Evolutionary conservation across 805 yeast species (phyloP).

Genomic region (Candida quercuum): DNA sequence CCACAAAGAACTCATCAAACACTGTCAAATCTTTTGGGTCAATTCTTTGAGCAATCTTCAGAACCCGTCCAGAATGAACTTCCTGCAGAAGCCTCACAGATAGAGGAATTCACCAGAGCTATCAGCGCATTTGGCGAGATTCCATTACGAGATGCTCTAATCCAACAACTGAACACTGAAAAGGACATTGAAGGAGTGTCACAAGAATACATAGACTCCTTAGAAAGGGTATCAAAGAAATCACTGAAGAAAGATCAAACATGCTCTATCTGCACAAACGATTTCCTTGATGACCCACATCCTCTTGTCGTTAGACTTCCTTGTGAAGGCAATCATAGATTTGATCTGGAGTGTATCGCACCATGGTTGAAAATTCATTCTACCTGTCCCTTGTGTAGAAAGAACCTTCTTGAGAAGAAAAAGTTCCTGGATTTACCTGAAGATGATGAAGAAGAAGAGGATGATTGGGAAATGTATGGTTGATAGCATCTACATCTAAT

Average conservation of each 20-base stretch:
- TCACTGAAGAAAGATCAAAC: conserved; percentile 43
- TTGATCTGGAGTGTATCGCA: conserved; percentile 85
- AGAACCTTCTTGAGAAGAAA: conserved; percentile 54
- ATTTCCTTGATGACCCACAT: conserved; percentile 63
- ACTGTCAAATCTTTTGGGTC: conserved; percentile 8
- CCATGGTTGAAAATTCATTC: conserved; percentile 78
- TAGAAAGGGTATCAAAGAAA: conserved; percentile 61
- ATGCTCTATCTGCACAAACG: conserved; percentile 82
- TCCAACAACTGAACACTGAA: conserved; percentile 19
- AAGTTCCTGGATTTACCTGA: conserved; percentile 23
- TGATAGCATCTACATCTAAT: conserved; percentile 21
- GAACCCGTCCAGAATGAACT: background rate
- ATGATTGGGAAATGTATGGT: conserved; percentile 79
- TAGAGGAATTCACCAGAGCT: conserved; percentile 15
- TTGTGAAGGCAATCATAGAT: conserved; percentile 60
- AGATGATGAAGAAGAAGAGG: conserved; percentile 53
- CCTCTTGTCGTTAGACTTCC: conserved; percentile 76
- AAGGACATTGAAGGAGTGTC: conserved; percentile 47
- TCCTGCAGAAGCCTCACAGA: conserved; percentile 3
- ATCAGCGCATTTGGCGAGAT: conserved; percentile 13
- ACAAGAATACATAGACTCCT: conserved; percentile 65
- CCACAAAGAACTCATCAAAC: conserved; percentile 17
- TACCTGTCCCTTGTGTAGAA: conserved; percentile 86
- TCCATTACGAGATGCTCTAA: conserved; percentile 19
- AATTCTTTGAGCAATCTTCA: conserved; percentile 10